A percentile compares a stretch with the other conserved stretches of the same genome.
Conservation (phyloP, 768 basidiomycete species). For the Leccinum arenicola region DNA sequence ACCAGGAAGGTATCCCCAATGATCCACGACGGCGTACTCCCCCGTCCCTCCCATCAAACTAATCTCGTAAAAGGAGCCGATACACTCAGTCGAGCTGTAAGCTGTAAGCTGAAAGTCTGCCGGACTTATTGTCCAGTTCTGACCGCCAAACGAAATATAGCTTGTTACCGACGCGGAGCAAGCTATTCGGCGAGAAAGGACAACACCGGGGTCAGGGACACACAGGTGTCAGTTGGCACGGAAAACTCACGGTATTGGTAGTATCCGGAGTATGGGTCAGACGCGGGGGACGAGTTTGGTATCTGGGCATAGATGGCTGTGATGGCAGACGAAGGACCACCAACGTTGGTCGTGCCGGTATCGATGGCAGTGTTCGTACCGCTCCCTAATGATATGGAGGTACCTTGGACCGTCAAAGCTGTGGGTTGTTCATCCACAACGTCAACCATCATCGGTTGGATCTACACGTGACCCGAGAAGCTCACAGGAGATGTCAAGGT, state of each 20-base stretch:
- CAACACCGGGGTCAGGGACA: background rate
- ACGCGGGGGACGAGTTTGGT: slow-evolving; percentile 28
- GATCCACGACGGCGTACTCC: slow-evolving; percentile 43
- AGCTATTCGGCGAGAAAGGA: slow-evolving; percentile 19
- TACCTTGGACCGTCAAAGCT: slow-evolving; percentile 40
- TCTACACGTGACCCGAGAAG: background rate
- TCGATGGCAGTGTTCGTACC: slow-evolving; percentile 49
- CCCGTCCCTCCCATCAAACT: slow-evolving; percentile 13
- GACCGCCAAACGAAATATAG: slow-evolving; percentile 43
- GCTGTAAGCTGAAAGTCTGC: slow-evolving; percentile 45
- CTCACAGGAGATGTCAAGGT: slow-evolving; percentile 38
- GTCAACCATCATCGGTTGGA: background rate
- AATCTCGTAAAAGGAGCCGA: slow-evolving; percentile 51
- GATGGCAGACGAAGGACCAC: slow-evolving; percentile 44
- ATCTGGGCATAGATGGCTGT: slow-evolving; percentile 45
- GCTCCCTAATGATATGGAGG: slow-evolving; percentile 16
- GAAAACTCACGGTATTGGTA: slow-evolving; percentile 40
- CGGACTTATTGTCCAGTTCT: slow-evolving; percentile 45
- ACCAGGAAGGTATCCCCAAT: slow-evolving; percentile 52
- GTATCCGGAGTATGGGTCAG: slow-evolving; percentile 40
- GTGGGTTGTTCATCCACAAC: background rate
- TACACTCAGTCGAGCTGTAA: slow-evolving; percentile 39
- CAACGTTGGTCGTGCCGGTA: slow-evolving; percentile 61
- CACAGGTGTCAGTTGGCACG: no score
- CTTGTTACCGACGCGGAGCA: slow-evolving; percentile 38